Base-by-base conservation (phyloP, 2,329 filamentous ascomycete genomes). In the Cytospora schulzeri region DNA sequence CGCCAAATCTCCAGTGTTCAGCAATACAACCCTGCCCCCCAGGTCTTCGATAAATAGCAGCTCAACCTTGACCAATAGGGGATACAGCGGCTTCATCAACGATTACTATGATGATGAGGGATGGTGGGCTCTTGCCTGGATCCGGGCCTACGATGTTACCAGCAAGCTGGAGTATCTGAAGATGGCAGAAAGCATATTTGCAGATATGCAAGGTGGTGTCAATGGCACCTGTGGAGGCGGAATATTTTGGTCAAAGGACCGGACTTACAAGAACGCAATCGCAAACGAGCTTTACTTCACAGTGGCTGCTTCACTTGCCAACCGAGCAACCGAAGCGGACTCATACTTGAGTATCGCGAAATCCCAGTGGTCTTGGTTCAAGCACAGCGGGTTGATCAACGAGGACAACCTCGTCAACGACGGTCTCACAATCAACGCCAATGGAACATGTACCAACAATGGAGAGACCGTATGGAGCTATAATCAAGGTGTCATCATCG, bases 91-190 rank as follows among this genome's bases (percentile, higher is more conserved):
- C 50, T 87, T 85, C 73, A 72, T 84, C 57, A 84, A 87, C 69
- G 78, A 81, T 52, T 87, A 77, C 68, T 87, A 86, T 69, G 85
- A 88, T 69, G 85, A 88, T 70, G 83, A 86, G 72, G 81, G 85
- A 38, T 88, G 85, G 85, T 88, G 86, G 86, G 85, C 81, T 3
- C 76, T 88, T 59, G 85, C 80, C 17, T 81, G 83, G 78, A 82
- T 88, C 64, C 78, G 81, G 50, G 77, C 80, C 6, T 85, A 80
- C 70, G 85, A 87, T 71, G 73, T 83, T 14, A 84, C 78, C 3
- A 74, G 76, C 12, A 73, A 83, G 22, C 57, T 70, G 8, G 74
- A 74, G 45, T 87, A 85, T 69, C 79, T 87, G 15, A 69, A 80
- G 60, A 78, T 78, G 50, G 85, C 85, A 1, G 78, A 81, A 64